These are phyloP conservation scores for Leccinum fuscescens DNA, from an alignment of 1,284 basidiomycete genomes.

Conservation along the genomic window DNA sequence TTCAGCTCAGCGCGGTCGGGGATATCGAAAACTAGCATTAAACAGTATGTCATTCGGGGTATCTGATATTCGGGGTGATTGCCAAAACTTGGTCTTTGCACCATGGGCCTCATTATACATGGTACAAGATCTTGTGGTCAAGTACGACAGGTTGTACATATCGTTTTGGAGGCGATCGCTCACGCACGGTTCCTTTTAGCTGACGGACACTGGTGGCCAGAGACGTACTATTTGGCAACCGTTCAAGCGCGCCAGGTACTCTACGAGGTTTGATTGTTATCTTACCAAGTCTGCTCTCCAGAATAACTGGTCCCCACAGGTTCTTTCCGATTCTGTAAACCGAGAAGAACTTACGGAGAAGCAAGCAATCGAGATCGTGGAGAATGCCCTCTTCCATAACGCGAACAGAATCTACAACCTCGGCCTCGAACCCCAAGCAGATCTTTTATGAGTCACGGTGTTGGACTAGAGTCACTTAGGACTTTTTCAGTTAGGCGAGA, in stretches of 20 bases:
- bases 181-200: constrained; percentile 38
- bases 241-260: constrained; percentile 62
- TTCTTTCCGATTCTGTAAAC: constrained; percentile 23
- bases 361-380: constrained; percentile 29
- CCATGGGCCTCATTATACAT: background rate
- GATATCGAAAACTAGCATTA: background rate
- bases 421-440: constrained; percentile 25
- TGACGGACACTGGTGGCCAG: constrained; percentile 78
- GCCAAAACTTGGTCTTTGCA: background rate
- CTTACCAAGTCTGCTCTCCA: background rate
- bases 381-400: constrained; percentile 33
- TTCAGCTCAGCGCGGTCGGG: background rate
- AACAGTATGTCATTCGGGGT: background rate
- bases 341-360: constrained; percentile 24
- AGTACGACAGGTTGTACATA: constrained; percentile 43
- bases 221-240: constrained; percentile 66
- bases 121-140: constrained; percentile 71
- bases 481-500: background rate
- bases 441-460: constrained; percentile 8
- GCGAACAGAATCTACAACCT: constrained; percentile 31
- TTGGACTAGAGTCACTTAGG: background rate
- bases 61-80: background rate
- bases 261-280: constrained; percentile 44
- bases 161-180: background rate
- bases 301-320: constrained; percentile 14